These are phyloP conservation scores for Vitis riparia DNA, from an alignment of 164 flowering plant species.

Conservation along the genomic window DNA sequence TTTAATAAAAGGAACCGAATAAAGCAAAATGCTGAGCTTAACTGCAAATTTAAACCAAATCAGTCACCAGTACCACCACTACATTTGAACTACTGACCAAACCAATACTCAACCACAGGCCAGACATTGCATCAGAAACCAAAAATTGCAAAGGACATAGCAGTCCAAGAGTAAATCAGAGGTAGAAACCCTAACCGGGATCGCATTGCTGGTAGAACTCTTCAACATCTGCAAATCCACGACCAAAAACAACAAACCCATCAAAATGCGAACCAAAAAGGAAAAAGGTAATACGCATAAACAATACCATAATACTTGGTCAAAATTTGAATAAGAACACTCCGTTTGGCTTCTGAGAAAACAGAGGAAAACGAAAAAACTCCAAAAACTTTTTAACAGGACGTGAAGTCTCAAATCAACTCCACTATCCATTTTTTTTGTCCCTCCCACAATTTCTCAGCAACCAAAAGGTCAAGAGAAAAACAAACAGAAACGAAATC, in stretches of 20 bases:
- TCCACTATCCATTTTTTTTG: too few relatives aligned
- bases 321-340: too few relatives aligned
- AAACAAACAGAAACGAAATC: background rate
- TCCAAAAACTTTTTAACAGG: slow-evolving; percentile 2
- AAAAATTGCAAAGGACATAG: background rate
- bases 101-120: background rate
- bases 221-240: slow-evolving; percentile 49
- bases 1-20: background rate
- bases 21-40: background rate
- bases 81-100: background rate
- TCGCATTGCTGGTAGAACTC: slow-evolving; percentile 59
- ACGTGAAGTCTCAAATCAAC: too few relatives aligned
- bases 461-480: background rate
- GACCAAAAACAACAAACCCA: slow-evolving; percentile 2
- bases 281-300: too few relatives aligned
- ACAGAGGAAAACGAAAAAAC: background rate
- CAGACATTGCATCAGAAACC: background rate
- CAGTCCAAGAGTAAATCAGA: background rate
- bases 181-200: slow-evolving; percentile 47
- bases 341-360: too few relatives aligned
- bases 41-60: background rate
- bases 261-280: too few relatives aligned
- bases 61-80: background rate
- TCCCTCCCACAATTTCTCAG: too few relatives aligned
- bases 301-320: too few relatives aligned